These are phyloP conservation scores for Coprinopsis marcescibilis DNA, from an alignment of 768 basidiomycete species.

Conservation along the genomic window DNA sequence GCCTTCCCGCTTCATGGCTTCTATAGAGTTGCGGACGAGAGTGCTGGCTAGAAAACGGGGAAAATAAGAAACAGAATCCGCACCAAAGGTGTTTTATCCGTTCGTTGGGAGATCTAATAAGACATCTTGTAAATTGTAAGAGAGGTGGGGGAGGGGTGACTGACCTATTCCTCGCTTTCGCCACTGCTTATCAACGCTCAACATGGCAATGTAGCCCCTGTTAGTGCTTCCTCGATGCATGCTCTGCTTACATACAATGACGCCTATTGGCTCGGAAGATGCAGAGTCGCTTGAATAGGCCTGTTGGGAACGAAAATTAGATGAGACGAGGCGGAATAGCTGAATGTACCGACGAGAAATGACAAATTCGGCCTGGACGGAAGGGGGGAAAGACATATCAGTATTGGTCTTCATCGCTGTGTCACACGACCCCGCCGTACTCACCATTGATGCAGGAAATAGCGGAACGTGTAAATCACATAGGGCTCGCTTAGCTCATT, in stretches of 20 bases:
- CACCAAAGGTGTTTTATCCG: slow-evolving; percentile 37
- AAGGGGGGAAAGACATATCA: neutral
- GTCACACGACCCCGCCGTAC: slow-evolving; percentile 38
- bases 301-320: slow-evolving; percentile 24
- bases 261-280: slow-evolving; percentile 65
- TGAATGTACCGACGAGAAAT: slow-evolving; percentile 50
- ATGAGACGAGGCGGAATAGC: neutral
- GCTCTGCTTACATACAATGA: slow-evolving; percentile 97
- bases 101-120: slow-evolving; percentile 29
- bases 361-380: slow-evolving; percentile 77
- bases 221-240: slow-evolving; percentile 69
- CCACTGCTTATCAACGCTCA: slow-evolving; percentile 80
- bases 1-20: slow-evolving; percentile 75
- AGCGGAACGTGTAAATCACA: slow-evolving; percentile 93
- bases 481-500: slow-evolving; percentile 94
- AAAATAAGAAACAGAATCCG: slow-evolving; percentile 31
- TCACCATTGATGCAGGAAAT: slow-evolving; percentile 95
- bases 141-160: slow-evolving; percentile 32
- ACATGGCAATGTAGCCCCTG: slow-evolving; percentile 97
- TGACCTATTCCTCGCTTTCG: slow-evolving; percentile 89
- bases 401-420: slow-evolving; percentile 10
- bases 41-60: slow-evolving; percentile 61
- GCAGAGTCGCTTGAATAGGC: slow-evolving; percentile 48
- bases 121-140: slow-evolving; percentile 36
- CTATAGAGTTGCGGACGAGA: slow-evolving; percentile 77